These are phyloP conservation scores for Emmonsiellopsis sp. DNA, from an alignment of 2,329 filamentous ascomycete genomes.

Conservation along the genomic window DNA sequence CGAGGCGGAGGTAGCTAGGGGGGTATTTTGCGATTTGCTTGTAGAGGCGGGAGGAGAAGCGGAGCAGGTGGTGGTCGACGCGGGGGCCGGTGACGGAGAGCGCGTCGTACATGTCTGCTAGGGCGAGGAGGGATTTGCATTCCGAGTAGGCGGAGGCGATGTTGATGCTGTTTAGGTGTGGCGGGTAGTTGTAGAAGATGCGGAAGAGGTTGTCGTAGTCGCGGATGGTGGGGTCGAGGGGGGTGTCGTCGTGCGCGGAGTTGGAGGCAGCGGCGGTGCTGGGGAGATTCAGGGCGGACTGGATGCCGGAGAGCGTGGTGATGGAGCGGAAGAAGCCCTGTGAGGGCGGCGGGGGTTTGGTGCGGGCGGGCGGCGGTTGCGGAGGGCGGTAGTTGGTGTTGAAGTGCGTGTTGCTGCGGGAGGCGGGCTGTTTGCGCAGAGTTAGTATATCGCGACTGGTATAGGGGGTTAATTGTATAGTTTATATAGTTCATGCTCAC, in stretches of 20 bases:
- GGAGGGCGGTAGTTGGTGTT: constrained; percentile 34
- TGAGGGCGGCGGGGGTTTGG: constrained; percentile 53
- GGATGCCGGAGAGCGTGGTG: constrained; percentile 59
- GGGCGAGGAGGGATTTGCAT: constrained; percentile 77
- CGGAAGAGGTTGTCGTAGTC: constrained; percentile 95
- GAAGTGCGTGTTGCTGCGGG: constrained; percentile 46
- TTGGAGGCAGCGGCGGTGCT: constrained; percentile 33
- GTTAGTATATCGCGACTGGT: background rate
- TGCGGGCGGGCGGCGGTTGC: constrained; percentile 47
- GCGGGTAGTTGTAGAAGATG: constrained; percentile 90
- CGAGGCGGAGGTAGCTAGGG: constrained; percentile 81
- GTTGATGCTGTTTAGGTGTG: constrained; percentile 71
- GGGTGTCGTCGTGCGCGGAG: constrained; percentile 49
- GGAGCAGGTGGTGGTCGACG: constrained; percentile 86
- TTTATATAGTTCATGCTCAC: constrained; percentile 34
- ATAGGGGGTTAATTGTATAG: constrained; percentile 1
- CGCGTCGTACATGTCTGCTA: constrained; percentile 94
- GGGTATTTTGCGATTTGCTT: constrained; percentile 97
- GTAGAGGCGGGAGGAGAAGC: constrained; percentile 85
- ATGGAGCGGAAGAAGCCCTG: constrained; percentile 80
- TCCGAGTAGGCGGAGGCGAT: constrained; percentile 90
- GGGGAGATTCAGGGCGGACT: constrained; percentile 44
- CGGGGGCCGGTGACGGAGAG: constrained; percentile 78
- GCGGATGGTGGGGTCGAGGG: constrained; percentile 62
- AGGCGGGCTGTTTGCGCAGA: constrained; percentile 11